Percentiles rank a stretch among this genome's conserved stretches.
These are phyloP conservation scores for Phytophthora pini DNA, from an alignment of 352 stramenopile genomes.

Conservation along the genomic window DNA sequence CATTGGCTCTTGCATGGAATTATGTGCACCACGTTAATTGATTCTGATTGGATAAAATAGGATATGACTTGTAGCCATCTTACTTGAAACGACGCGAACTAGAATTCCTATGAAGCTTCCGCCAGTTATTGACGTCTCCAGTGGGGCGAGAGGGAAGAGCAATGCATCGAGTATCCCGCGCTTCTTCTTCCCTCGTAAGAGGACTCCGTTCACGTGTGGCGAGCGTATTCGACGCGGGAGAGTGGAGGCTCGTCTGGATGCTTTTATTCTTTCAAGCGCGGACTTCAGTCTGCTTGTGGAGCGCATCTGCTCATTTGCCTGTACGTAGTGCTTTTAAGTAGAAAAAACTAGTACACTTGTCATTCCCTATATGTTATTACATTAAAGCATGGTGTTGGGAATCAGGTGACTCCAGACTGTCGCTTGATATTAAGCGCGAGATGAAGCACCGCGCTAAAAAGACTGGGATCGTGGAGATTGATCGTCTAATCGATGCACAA, in stretches of 20 bases:
- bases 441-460: conserved; percentile 19
- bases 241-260: conserved; percentile 22
- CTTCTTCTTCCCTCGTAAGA: conserved; percentile 53
- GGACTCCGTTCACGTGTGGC: conserved; percentile 32
- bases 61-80: conserved; percentile 21
- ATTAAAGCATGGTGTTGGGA: not conserved
- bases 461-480: conserved; percentile 42
- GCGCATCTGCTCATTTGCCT: conserved; percentile 22
- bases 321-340: conserved; percentile 9
- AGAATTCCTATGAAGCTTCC: not conserved
- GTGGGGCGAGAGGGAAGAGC: not conserved
- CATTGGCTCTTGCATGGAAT: conserved; percentile 5
- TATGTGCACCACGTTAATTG: conserved; percentile 8
- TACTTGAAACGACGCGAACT: conserved; percentile 12
- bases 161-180: conserved; percentile 39
- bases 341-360: not conserved
- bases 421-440: conserved; percentile 18
- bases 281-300: conserved; percentile 29
- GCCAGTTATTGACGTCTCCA: not conserved
- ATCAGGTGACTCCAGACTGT: conserved; percentile 5
- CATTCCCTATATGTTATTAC: not conserved
- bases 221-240: conserved; percentile 28
- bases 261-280: conserved; percentile 24
- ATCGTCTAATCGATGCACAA: conserved; percentile 44
- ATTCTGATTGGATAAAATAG: conserved; percentile 23